These are phyloP conservation scores for Ceratocystis huliohia DNA, from an alignment of 2,329 filamentous ascomycete genomes.

Conservation along the genomic window DNA sequence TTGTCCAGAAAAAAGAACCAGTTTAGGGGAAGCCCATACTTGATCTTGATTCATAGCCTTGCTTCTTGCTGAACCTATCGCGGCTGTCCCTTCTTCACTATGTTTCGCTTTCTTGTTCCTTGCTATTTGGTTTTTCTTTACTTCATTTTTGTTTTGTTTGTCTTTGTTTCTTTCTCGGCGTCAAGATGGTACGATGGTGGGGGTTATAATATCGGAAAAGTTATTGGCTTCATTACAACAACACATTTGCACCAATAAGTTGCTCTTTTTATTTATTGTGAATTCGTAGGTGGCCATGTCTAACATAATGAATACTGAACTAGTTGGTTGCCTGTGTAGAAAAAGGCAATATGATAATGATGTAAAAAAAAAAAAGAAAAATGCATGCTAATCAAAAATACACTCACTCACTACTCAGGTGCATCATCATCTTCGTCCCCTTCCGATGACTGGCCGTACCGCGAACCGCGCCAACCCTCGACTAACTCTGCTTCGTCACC, in stretches of 20 bases:
- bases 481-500: conserved; percentile 65
- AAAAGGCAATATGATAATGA: not conserved
- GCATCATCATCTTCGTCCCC: conserved; percentile 40
- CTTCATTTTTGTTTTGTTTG: not conserved
- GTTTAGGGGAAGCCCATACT: not conserved
- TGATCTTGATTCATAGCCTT: not conserved
- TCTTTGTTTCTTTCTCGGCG: conserved; percentile 6
- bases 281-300: not conserved
- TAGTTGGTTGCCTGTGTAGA: not conserved
- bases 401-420: conserved; percentile 40
- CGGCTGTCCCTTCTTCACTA: not conserved
- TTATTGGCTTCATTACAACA: conserved; percentile 10
- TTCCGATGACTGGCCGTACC: conserved; percentile 30
- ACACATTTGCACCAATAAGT: not conserved
- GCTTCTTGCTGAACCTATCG: not conserved
- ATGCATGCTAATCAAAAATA: conserved; percentile 21
- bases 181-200: conserved; percentile 10
- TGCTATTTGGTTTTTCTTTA: conserved; percentile 14
- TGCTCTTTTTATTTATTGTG: not conserved
- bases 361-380: not conserved
- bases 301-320: not conserved
- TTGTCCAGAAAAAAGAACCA: not conserved
- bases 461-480: conserved; percentile 36
- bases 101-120: not conserved
- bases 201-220: conserved; percentile 10